Percentiles rank a stretch among this genome's conserved stretches.
phyloP scores from a whole-genome alignment of 2,329 filamentous ascomycete species.

The Pyrenophora teres region DNA sequence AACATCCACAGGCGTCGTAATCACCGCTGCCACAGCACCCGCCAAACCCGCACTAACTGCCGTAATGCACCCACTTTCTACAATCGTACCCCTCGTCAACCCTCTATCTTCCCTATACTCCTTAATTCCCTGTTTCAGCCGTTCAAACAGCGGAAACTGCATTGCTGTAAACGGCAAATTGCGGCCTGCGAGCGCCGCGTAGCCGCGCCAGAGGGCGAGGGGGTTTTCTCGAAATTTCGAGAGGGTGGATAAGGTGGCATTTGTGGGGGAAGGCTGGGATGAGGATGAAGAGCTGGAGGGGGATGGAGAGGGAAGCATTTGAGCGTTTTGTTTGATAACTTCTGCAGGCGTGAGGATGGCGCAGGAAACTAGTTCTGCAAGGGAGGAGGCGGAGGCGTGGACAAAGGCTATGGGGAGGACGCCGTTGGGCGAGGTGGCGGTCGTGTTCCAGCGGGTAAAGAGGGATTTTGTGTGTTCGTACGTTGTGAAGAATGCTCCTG shows the following conservation, averaged over 20 bases:
- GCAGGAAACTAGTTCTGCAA: conserved; percentile 83
- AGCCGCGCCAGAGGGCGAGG: conserved; percentile 68
- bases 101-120: conserved; percentile 49
- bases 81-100: conserved; percentile 51
- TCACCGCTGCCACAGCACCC: conserved; percentile 72
- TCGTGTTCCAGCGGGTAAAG: conserved; percentile 58
- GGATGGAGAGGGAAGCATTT: conserved; percentile 65
- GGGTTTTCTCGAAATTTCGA: conserved; percentile 61
- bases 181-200: conserved; percentile 77
- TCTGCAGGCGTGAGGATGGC: conserved; percentile 86
- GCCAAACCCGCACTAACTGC: conserved; percentile 74
- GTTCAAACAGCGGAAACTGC: conserved; percentile 87
- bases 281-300: conserved; percentile 8
- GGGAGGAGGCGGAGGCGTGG: conserved; percentile 73
- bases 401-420: conserved; percentile 69
- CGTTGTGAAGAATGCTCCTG: conserved; percentile 86
- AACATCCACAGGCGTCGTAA: conserved; percentile 90
- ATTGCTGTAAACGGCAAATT: conserved; percentile 88
- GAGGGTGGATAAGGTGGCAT: conserved; percentile 62
- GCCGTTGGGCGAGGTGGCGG: conserved; percentile 35
- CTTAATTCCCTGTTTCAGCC: conserved; percentile 62
- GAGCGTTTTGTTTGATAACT: conserved; percentile 91
- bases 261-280: conserved; percentile 32
- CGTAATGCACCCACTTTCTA: conserved; percentile 73
- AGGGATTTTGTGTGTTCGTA: conserved; percentile 77